Evolutionary conservation across 1,139 yeast species (phyloP), one percentile per base, ranked within the genome.

Genomic region (Hansenula sp.): DNA sequence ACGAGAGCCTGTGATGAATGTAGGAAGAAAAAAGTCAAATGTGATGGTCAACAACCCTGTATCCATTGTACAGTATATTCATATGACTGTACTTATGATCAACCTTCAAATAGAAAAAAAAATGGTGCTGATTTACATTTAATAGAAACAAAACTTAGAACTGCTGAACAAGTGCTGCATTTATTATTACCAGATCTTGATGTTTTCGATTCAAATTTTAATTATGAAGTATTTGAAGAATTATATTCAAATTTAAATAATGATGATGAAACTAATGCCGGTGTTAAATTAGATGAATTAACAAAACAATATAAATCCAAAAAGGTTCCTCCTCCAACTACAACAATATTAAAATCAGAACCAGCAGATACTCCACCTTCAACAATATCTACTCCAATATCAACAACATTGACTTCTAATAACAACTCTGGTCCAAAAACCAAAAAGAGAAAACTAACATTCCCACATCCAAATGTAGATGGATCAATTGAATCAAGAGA

Each of bases 1-100:
- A 83, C 95, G 1, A 69, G 96, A 43, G 97, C 97, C 2, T 89
- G 97, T 61, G 97, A 89, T 61, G 87, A 85, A 48, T 89, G 95
- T 61, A 56, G 71, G 30, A 77, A 83, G 65, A 84, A 88, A 61
- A 89, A 89, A 60, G 95, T 90, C 50, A 88, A 87, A 59, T 89
- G 97, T 64, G 96, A 89, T 50, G 96, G 96, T 16, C 85, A 84
- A 55, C 88, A 84, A 56, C 96, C 96, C 1, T 89, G 96, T 64
- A 84, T 88, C 35, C 96, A 88, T 59, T 89, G 96, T 58, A 85
- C 96, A 0, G 96, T 88, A 2, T 89, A 88, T 61, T 80, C 88
- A 10, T 86, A 83, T 60, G 73, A 73, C 44, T 84, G 94, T 59
- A 74, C 89, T 0, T 84, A 82, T 55, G 82, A 81, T 54, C 84